Evolutionary conservation across 225 moss, liverwort and hornwort genomes (phyloP), one percentile per base, ranked within the genome.

Genomic region (Pseudoscleropodium purum): DNA sequence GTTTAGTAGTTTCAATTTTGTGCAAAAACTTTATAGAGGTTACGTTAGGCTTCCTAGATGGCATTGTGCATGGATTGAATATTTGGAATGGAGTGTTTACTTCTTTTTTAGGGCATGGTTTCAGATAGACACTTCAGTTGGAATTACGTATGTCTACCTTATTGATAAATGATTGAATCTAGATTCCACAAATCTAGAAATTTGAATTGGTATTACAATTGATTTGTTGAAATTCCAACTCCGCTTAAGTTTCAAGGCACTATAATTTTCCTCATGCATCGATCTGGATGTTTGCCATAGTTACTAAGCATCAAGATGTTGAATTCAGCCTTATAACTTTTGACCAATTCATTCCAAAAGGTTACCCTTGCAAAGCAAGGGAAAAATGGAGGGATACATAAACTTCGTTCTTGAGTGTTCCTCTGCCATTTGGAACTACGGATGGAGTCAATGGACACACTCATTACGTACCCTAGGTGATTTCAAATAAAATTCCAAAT

Each of bases 61-160:
- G 54, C 54, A 54, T 54, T 54, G 57, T 57, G 9, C 2, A 15
- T 33, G 18, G 65, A 34, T 66, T 18, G 18, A 34, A 66, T 20
- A 36, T 20, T 6, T 36, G 18, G 36, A 36, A 36, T 36, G 5
- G 11, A 67, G 20, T 67, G 20, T 67, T 17, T 20, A 37, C 1
- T 67, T 67, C 36, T 20, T 19, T 51, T 66, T 67, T 36, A 20
- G 37, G 37, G 37, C 11, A 36, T 9, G 3, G 3, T 5, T 67
- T 66, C 0, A 0, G 34, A 0, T 19, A 36, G 5, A 5, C 0
- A 1, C 7, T 45, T 45, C 47, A 47, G 2, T 39, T 24, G 23
- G 8, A 69, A n/a, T 69, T 70, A 14, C 8, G 0, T 39, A 24
- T 41, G 3, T 25, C 25, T 41, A 15, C 26, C 14, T 41, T 25